Percentiles rank a stretch among this genome's conserved stretches.
Evolutionary conservation across 441 rosid species (phyloP).

Genomic region (Adansonia gregorii): DNA sequence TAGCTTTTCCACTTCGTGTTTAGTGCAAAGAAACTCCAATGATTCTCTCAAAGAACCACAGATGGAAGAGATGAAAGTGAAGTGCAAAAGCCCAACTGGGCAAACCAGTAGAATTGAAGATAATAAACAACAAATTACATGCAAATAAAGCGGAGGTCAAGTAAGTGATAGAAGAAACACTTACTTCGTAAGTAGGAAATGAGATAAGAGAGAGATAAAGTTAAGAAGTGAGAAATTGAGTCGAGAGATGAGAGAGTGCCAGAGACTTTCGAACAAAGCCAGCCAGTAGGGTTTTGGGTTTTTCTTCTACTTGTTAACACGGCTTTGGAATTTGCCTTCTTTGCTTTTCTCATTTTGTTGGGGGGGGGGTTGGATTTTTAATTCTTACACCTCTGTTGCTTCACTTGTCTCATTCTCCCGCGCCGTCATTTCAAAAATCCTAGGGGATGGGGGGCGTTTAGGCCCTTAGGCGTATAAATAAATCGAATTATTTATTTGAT

Average conservation of each 20-base stretch:
- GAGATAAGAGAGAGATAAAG: conserved; percentile 19
- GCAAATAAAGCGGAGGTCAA: not conserved
- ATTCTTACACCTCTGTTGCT: too few species aligned
- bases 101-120: not conserved
- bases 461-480: not conserved
- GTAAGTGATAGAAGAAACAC: conserved; percentile 11
- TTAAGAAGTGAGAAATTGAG: conserved; percentile 29
- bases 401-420: too few species aligned
- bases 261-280: conserved; percentile 32
- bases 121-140: not conserved
- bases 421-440: conserved; percentile 17
- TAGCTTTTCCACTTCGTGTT: not conserved
- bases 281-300: conserved; percentile 90
- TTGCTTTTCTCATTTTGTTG: too few species aligned
- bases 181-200: conserved; percentile 1
- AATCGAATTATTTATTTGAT: too few species aligned
- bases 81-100: not conserved
- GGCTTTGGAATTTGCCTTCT: too few species aligned
- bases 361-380: too few species aligned
- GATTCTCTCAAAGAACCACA: conserved; percentile 6
- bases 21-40: not conserved
- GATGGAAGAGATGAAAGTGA: conserved; percentile 11
- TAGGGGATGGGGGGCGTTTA: not conserved
- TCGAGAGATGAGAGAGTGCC: conserved; percentile 16
- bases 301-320: conserved; percentile 34